Percentiles rank a stretch among this genome's conserved stretches.
phyloP scores from a whole-genome alignment of 1,139 yeast genomes.

The Taiozyma sp. region DNA sequence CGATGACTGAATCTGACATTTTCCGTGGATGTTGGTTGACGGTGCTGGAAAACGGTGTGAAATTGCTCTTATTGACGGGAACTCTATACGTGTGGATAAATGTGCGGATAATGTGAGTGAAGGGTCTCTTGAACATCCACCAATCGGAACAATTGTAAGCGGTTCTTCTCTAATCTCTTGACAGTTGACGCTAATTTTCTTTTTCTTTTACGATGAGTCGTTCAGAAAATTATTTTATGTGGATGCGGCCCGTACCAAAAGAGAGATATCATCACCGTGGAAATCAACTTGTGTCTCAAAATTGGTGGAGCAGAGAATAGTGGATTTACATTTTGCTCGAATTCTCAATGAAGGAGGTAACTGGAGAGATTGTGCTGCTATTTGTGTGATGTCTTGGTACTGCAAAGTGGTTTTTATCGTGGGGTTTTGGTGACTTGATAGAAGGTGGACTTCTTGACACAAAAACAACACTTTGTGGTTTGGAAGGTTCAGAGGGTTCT shows the following conservation, averaged over 20 bases:
- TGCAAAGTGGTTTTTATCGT: neutral
- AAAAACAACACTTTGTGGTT: neutral
- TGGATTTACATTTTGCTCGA: neutral
- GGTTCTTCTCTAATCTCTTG: neutral
- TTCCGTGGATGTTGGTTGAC: slow-evolving; percentile 1
- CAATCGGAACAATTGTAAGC: neutral
- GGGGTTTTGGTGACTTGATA: neutral
- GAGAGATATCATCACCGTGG: neutral
- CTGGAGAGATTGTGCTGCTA: neutral
- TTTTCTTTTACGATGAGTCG: neutral
- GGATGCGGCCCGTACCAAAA: neutral
- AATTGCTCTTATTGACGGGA: neutral
- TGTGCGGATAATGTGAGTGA: neutral
- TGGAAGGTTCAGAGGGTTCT: neutral
- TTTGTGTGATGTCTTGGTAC: neutral
- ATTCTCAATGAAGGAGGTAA: neutral
- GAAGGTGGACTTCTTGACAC: neutral
- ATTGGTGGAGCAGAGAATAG: neutral
- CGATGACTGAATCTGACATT: slow-evolving; percentile 17
- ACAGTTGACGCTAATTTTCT: neutral
- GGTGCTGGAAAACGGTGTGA: neutral
- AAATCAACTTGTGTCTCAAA: neutral
- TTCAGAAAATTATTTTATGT: neutral
- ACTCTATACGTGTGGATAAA: neutral
- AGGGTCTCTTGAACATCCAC: neutral